Evolutionary conservation across 176 grass and related monocot species (phyloP), one percentile per base, ranked within the genome.

Genomic region (Pharus latifolius): DNA sequence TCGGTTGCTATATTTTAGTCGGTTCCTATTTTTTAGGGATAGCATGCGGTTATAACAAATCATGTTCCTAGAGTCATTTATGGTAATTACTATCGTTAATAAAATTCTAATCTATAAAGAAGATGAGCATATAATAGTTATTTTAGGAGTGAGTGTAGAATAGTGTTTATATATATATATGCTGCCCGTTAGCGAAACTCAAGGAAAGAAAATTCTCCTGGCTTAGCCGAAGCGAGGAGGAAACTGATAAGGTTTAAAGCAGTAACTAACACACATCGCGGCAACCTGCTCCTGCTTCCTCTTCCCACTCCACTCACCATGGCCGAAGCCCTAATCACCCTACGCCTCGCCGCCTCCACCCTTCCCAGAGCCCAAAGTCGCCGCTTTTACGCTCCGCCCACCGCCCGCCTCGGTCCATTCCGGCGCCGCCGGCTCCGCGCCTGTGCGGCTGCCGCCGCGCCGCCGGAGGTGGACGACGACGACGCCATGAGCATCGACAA

Each of bases 401-500:
- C 23, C 47, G 20, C 41, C 9, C 49, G 38, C 80, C 70, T 68
- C 27, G 5, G 25, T 10, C 19, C 74, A 19, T 54, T 42, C 54
- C 56, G 81, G 31, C 56, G 55, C 41, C 56, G 32, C 10, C 67
- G 33, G 40, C 56, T 74, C 13, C n/a, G 76, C 55, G 34, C 69
- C 68, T 67, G 63, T 15, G 84, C 87, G 10, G 74, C 83, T 1
- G 84, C 77, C 17, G 69, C 78, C 28, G 72, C 78, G 0, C 46
- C 80, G 38, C 73, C 74, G 65, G 69, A 77, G 78, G 73, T 67
- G 67, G 73, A 84, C 44, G 80, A 83, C 37, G 86, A 83, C 59
- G 67, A 91, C 9, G 61, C 75, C 48, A 91, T 99, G 87, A 88
- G 76, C 76, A 86, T 91, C 25, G 95, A 88, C 33, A 89, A 90